Percentiles rank a stretch among this genome's conserved stretches.
Evolutionary conservation across 352 stramenopile genomes (phyloP).

Genomic region (Phytophthora rubi): DNA sequence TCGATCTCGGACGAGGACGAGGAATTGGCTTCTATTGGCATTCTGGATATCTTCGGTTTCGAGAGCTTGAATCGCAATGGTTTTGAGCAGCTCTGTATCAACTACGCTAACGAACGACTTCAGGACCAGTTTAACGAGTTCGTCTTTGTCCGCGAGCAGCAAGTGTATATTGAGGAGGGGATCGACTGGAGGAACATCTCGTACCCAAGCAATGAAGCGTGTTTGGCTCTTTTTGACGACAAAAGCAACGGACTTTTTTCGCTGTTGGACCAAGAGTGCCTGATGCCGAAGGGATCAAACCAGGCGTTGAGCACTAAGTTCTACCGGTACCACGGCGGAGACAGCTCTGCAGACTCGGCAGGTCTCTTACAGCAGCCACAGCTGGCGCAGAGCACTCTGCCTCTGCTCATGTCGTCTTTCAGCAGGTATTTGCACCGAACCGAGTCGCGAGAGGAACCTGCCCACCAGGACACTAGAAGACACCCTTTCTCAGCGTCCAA

Average conservation of each 20-base stretch:
- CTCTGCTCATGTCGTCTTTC: slow-evolving; percentile 70
- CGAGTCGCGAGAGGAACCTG: slow-evolving; percentile 44
- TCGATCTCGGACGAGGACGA: slow-evolving; percentile 55
- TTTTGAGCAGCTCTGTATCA: slow-evolving; percentile 90
- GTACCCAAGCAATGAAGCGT: slow-evolving; percentile 84
- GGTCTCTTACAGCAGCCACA: slow-evolving; percentile 47
- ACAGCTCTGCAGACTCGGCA: slow-evolving; percentile 32
- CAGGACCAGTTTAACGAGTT: slow-evolving; percentile 92
- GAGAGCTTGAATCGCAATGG: slow-evolving; percentile 85
- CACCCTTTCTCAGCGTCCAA: slow-evolving; percentile 82
- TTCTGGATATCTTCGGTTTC: slow-evolving; percentile 92
- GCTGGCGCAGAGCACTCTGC: slow-evolving; percentile 55
- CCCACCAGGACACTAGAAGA: slow-evolving; percentile 35
- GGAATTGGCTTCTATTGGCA: slow-evolving; percentile 76
- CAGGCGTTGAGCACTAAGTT: slow-evolving; percentile 82
- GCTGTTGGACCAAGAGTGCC: slow-evolving; percentile 83
- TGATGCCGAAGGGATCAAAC: slow-evolving; percentile 87
- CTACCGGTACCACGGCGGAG: slow-evolving; percentile 71
- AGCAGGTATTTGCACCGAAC: slow-evolving; percentile 58
- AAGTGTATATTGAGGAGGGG: slow-evolving; percentile 81
- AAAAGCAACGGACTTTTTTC: slow-evolving; percentile 83
- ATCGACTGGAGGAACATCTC: slow-evolving; percentile 89
- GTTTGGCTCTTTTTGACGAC: slow-evolving; percentile 83
- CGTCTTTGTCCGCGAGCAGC: slow-evolving; percentile 87
- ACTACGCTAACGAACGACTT: slow-evolving; percentile 87